Evolutionary conservation across 106 monocot species (phyloP), one percentile per base, ranked within the genome.

Genomic region (Platanthera zijinensis): DNA sequence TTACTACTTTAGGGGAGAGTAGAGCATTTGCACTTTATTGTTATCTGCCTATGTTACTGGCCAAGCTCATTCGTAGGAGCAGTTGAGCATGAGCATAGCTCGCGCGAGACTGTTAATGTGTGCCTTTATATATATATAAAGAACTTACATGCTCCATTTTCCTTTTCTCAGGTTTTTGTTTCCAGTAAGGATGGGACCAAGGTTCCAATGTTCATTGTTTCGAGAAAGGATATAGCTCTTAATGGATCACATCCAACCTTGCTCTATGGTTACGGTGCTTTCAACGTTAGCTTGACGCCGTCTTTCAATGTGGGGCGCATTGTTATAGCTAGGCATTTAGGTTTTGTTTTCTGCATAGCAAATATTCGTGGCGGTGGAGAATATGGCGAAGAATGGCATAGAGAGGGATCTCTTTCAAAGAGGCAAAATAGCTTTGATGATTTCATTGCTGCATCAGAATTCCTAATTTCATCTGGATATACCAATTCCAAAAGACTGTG

Each of bases 281-380:
- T 94, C 76, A 94, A 85, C 78, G 77, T 86, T 52, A 99, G 90
- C 75, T 70, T 99, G 46, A 94, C 91, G 19, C 94, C 99, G 52
- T 84, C 71, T 30, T 99, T 99, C 52, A 84, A 82, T 69, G 82
- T 88, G 5, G 79, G 66, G 54, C 84, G 87, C 46, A 75, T 87
- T 75, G 86, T 94, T 67, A 83, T 99, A 15, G 79, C 63, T 11
- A 89, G 80, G 75, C 88, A 90, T 76, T 71, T 94, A 56, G 92
- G 86, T 13, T 83, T 78, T 61, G 83, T 99, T 5, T 85, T 80
- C 80, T 92, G 99, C 79, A 80, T 87, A 59, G 91, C 94, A 75
- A 99, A 99, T 77, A 94, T 99, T 70, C 87, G 99, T 46, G 99
- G 99, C 50, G 99, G 99, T 72, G 99, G 99, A 19, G 99, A 99